A percentile compares a stretch with the other conserved stretches of the same genome.
Evolutionary conservation across 257 asterid species (phyloP).

Genomic region (Coffea eugenioides): DNA sequence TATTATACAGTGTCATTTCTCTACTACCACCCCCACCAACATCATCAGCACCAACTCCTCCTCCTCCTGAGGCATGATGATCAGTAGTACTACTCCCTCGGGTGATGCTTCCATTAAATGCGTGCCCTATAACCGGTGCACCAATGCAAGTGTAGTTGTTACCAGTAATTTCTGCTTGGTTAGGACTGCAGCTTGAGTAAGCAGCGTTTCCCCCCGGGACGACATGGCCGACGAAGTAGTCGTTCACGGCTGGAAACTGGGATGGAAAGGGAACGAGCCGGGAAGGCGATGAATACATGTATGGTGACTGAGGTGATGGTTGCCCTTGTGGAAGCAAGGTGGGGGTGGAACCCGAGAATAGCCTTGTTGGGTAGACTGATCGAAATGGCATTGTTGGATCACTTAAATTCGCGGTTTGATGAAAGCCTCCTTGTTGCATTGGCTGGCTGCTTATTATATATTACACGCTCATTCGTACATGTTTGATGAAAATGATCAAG

Average conservation of each 20-base stretch:
- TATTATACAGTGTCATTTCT: conserved; percentile 31
- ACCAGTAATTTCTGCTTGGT: conserved; percentile 14
- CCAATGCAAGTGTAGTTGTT: conserved; percentile 80
- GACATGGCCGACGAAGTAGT: conserved; percentile 67
- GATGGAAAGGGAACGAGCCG: conserved; percentile 49
- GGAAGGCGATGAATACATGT: conserved; percentile 57
- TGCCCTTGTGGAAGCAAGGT: conserved; percentile 30
- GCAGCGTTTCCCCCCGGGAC: conserved; percentile 26
- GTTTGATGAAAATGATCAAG: neutral
- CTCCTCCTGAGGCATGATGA: neutral
- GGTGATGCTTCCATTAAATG: conserved; percentile 22
- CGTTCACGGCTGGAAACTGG: conserved; percentile 43
- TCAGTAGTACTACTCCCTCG: conserved; percentile 2
- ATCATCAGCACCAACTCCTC: conserved; percentile 3
- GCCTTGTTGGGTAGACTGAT: conserved; percentile 56
- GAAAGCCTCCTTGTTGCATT: conserved; percentile 52
- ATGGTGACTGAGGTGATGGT: conserved; percentile 24
- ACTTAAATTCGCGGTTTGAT: conserved; percentile 34
- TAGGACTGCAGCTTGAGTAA: conserved; percentile 22
- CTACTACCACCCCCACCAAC: conserved; percentile 25
- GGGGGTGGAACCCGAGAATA: conserved; percentile 41
- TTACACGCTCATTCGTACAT: neutral
- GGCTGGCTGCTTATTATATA: conserved; percentile 48
- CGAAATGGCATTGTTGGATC: conserved; percentile 49
- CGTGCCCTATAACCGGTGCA: conserved; percentile 60